Conservation (phyloP, 768 basidiomycete genomes). For the Lactarius hatsudake region DNA sequence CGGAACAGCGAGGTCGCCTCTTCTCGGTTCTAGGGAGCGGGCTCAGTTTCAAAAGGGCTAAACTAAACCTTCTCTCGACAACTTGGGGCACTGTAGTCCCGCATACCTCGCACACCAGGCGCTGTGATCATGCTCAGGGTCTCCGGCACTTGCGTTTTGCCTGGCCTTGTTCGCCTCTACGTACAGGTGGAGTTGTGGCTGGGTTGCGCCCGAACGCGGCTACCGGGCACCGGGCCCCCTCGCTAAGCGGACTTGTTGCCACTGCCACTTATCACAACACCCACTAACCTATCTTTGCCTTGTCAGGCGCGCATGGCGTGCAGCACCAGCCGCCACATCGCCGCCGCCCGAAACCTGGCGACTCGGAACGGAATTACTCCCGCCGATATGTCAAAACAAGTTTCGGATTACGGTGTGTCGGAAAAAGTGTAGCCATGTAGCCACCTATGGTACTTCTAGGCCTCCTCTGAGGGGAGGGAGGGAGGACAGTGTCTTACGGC, state of each 20-base stretch:
- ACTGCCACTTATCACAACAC: not conserved
- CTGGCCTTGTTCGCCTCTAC: not conserved
- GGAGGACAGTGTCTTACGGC: not conserved
- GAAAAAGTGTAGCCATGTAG: not conserved
- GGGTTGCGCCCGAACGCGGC: not conserved
- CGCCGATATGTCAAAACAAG: not conserved
- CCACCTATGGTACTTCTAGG: not conserved
- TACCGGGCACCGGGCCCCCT: not conserved
- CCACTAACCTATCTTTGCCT: not conserved
- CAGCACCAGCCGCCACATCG: not conserved
- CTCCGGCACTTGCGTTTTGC: not conserved
- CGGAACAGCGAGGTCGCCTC: not conserved
- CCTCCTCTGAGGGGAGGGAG: not conserved
- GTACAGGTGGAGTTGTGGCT: not conserved
- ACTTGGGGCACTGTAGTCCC: too few species aligned
- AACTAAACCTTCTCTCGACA: not conserved
- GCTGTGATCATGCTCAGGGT: not conserved
- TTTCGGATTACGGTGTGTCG: not conserved
- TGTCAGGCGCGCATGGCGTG: not conserved
- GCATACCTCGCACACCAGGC: not conserved
- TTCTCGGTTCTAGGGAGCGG: not conserved
- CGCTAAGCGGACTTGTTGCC: not conserved
- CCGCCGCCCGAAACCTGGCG: not conserved
- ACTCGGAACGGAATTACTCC: not conserved
- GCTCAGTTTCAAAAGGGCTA: not conserved